Evolutionary conservation across 345 rosid species (phyloP), one percentile per base, ranked within the genome.

Genomic region (Firmiana major): DNA sequence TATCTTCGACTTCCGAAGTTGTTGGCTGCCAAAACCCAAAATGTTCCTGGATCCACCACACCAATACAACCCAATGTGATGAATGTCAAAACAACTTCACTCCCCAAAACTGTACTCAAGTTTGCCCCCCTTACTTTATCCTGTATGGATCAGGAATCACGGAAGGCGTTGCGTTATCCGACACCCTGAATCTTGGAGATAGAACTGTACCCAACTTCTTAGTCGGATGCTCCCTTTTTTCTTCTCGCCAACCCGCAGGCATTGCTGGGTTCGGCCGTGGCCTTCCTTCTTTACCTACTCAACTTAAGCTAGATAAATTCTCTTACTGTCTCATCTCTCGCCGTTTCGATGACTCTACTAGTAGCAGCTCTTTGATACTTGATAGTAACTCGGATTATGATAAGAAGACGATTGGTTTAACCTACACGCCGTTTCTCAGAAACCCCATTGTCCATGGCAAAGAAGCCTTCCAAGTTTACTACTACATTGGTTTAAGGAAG

Each of bases 181-280:
- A 84, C 71, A 86, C 78, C 8, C 80, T 86, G 24, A 69, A 63
- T 54, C 74, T 86, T 1, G 80, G 77, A 0, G 38, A 62, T 77
- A 58, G 58, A 46, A 71, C 36, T 1, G 28, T 67, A 0, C 57
- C 80, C 9, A 64, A 82, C 71, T 86, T 86, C 76, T 53, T 84
- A 3, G 87, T 80, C 22, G 87, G 89, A 2, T 86, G 89, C 81
- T 86, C 89, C n/a, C 28, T 82, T 58, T 9, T 76, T 73, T 84
- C 89, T 51, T 79, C 78, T 53, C 65, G 53, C 43, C 84, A 79
- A 67, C 89, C 86, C 4, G 77, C 83, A 1, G 87, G 89, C 54
- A 79, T 84, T 34, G 86, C 87, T 11, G 87, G 89, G 1, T 84
- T 84, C 19, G 87, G 86, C 21, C 84, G 89, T 0, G 84, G 86